Evolutionary conservation across 2,329 filamentous ascomycete species (phyloP), one percentile per base, ranked within the genome.

Genomic region (Cytospora schulzeri): DNA sequence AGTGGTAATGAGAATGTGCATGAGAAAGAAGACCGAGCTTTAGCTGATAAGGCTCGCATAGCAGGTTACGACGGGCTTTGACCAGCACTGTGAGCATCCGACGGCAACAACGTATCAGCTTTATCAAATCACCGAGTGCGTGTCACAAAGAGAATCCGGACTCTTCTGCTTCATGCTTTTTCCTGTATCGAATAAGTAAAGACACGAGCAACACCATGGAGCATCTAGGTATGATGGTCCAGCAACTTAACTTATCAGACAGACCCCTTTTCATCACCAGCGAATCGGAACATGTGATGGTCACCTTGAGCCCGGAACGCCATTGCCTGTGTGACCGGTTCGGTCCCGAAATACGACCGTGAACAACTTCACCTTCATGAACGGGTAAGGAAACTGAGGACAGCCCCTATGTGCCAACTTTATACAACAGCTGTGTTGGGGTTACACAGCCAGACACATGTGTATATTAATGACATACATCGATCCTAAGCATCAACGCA

Each of bases 271-370:
- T 48, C 45, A 14, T 48, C n/a, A 22, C 11, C n/a, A 24, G 45
- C 45, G 11, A 48, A 48, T 31, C 41, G 24, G 24, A 55, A 24
- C 50, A 19, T 26, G 26, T 28, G 26, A 38, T n/a, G 24, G 22
- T 9, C 8, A 24, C 3, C 35, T 38, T 45, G 31, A 28, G 19
- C 12, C 38, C 4, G 31, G 60, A 41, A 50, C 35, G 60, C 41
- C 19, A 35, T 51, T 56, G 28, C 29, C n/a, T 22, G 38, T 56
- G 52, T 54, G n/a, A 54, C 41, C 60, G 38, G 41, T 28, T 62
- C 60, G 60, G 60, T 62, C 60, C 60, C 60, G 59, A 62, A 56
- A 62, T 26, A 17, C 35, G 9, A 62, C 51, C 58, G 51, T 51
- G 48, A 53, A 45, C 19, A 31, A 5, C 51, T 41, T 41, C 51